Evolutionary conservation across 495 filamentous ascomycete species (phyloP).

Genomic region (Saxispiralis lemnorum): DNA sequence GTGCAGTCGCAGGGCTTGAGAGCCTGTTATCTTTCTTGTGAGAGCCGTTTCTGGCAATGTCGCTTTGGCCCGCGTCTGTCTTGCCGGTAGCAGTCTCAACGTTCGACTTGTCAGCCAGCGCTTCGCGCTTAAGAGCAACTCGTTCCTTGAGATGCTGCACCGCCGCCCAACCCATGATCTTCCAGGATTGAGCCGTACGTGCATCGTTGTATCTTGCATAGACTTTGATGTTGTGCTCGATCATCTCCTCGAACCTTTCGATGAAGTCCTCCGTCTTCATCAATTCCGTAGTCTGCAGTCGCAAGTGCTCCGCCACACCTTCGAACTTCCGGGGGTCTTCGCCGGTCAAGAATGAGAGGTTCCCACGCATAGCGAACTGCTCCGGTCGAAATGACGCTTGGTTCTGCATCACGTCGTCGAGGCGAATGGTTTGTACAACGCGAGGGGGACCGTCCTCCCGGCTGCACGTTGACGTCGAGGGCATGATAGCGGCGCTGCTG

Average conservation of each 20-base stretch:
- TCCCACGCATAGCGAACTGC: conserved; percentile 19
- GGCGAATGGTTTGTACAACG: conserved; percentile 7
- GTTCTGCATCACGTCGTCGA: conserved; percentile 21
- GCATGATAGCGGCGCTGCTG: background rate
- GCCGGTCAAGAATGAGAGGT: conserved; percentile 8
- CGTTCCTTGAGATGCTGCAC: conserved; percentile 12
- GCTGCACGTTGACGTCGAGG: too few relatives aligned
- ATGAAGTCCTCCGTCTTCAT: conserved; percentile 10
- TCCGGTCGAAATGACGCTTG: conserved; percentile 25
- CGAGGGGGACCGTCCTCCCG: background rate
- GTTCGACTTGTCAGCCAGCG: background rate
- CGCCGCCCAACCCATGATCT: conserved; percentile 15
- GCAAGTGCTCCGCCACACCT: conserved; percentile 22
- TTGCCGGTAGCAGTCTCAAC: background rate
- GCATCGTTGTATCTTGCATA: background rate
- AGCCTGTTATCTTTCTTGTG: too few relatives aligned
- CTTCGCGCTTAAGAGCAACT: conserved; percentile 4
- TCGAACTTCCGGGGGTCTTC: conserved; percentile 17
- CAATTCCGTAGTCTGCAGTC: conserved; percentile 16
- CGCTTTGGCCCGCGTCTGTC: background rate
- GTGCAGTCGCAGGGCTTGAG: too few relatives aligned
- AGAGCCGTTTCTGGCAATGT: too few relatives aligned
- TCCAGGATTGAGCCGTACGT: conserved; percentile 21
- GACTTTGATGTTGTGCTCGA: conserved; percentile 18
- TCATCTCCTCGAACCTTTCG: conserved; percentile 4